phyloP scores from a whole-genome alignment of 2,329 filamentous ascomycete species.

The Ceratocystis harringtonii region DNA sequence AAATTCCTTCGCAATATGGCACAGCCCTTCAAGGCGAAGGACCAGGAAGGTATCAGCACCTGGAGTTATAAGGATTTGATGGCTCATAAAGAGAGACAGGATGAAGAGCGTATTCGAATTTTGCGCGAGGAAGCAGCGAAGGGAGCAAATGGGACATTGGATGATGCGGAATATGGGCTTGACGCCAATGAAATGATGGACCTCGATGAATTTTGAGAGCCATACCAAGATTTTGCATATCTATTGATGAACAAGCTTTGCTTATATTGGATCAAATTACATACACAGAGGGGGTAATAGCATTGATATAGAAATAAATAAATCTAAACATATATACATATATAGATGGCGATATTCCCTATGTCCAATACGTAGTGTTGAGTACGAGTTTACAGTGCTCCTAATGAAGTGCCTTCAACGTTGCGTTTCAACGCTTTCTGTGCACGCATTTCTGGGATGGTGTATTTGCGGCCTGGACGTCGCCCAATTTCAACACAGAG shows the following conservation, averaged over 20 bases:
- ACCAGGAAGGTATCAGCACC: conserved; percentile 85
- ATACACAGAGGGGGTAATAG: neutral
- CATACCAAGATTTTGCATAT: too few relatives aligned
- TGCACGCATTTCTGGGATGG: conserved; percentile 43
- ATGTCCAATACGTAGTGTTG: neutral
- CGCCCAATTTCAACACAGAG: conserved; percentile 78
- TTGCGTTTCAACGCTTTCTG: conserved; percentile 34
- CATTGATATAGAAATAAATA: neutral
- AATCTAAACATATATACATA: neutral
- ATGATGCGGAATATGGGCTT: conserved; percentile 34
- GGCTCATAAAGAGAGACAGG: conserved; percentile 60
- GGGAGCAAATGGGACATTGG: conserved; percentile 18
- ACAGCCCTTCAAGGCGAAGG: conserved; percentile 65
- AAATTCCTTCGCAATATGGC: conserved; percentile 85
- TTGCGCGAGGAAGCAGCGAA: conserved; percentile 34
- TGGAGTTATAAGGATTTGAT: conserved; percentile 74
- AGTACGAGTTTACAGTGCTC: neutral
- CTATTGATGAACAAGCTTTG: too few relatives aligned
- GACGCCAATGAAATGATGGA: conserved; percentile 44
- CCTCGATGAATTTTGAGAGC: conserved; percentile 24
- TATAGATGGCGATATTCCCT: neutral
- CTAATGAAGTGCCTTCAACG: neutral
- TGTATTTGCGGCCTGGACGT: conserved; percentile 47
- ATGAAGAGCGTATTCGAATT: conserved; percentile 51
- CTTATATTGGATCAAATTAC: neutral